Evolutionary conservation across 2,329 filamentous ascomycete species (phyloP).

Genomic region (Epichloe bromicola): DNA sequence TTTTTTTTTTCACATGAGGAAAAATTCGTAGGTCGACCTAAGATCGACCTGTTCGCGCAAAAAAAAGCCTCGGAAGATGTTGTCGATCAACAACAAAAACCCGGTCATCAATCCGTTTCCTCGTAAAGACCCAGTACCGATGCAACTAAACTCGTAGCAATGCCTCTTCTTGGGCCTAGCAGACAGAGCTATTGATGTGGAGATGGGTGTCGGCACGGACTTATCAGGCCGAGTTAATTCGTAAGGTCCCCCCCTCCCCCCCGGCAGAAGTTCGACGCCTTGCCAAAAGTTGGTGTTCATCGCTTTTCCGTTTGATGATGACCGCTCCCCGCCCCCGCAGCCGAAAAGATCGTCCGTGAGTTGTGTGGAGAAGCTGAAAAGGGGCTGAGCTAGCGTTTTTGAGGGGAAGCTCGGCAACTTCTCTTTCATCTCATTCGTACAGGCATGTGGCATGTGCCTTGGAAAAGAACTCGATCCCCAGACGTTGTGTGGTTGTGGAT

Average conservation of each 20-base stretch:
- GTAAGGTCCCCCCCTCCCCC: too few species aligned
- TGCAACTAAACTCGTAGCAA: constrained; percentile 6
- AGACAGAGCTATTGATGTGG: constrained; percentile 2
- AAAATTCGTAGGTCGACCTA: not conserved
- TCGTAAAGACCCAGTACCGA: not conserved
- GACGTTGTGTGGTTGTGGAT: not conserved
- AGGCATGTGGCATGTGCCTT: too few species aligned
- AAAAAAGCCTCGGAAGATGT: constrained; percentile 2
- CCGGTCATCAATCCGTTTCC: not conserved
- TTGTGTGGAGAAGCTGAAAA: too few species aligned
- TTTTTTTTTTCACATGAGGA: constrained; percentile 1
- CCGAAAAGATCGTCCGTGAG: too few species aligned
- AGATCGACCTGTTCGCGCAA: not conserved
- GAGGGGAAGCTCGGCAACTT: not conserved
- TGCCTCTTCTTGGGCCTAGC: constrained; percentile 4
- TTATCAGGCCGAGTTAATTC: not conserved
- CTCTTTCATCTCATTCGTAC: too few species aligned
- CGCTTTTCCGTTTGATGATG: too few species aligned
- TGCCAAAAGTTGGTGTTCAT: too few species aligned
- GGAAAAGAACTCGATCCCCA: not conserved
- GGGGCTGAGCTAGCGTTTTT: not conserved
- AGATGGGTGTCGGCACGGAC: not conserved
- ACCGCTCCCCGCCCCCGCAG: too few species aligned
- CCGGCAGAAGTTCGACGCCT: too few species aligned
- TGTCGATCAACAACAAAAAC: constrained; percentile 1